These are phyloP conservation scores for Lentinula boryana DNA, from an alignment of 768 basidiomycete genomes.

Conservation along the genomic window DNA sequence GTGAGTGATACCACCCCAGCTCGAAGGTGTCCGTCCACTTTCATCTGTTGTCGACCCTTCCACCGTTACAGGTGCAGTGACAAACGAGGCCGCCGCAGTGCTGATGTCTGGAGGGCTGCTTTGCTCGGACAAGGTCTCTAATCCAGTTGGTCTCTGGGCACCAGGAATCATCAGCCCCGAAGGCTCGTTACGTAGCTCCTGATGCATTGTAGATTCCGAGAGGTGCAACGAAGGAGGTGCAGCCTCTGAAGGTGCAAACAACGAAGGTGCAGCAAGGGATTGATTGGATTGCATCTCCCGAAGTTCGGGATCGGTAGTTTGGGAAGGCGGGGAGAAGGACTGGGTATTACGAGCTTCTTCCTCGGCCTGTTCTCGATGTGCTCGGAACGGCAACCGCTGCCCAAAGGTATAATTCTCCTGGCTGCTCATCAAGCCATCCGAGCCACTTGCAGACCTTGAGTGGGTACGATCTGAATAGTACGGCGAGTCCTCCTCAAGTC, in stretches of 20 bases:
- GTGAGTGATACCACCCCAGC: slow-evolving; percentile 39
- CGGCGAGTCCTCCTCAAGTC: slow-evolving; percentile 50
- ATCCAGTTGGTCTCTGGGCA: slow-evolving; percentile 4
- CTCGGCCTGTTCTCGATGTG: slow-evolving; percentile 20
- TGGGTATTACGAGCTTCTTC: background rate
- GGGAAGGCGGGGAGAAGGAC: background rate
- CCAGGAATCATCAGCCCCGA: slow-evolving; percentile 20
- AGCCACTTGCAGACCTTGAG: slow-evolving; percentile 46
- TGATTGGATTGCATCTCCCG: slow-evolving; percentile 3
- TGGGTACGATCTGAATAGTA: slow-evolving; percentile 34
- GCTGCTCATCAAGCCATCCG: slow-evolving; percentile 40
- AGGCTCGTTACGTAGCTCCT: slow-evolving; percentile 5
- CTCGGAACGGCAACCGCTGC: slow-evolving; percentile 40
- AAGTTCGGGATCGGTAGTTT: background rate
- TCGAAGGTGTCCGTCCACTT: slow-evolving; percentile 38
- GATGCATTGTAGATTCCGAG: slow-evolving; percentile 15
- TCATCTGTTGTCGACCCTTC: slow-evolving; percentile 47
- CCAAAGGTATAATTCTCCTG: slow-evolving; percentile 77
- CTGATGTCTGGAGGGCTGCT: slow-evolving; percentile 57
- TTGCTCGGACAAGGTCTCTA: slow-evolving; percentile 14
- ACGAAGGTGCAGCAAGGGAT: slow-evolving; percentile 8
- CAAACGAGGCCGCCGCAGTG: slow-evolving; percentile 62
- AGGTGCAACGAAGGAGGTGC: slow-evolving; percentile 8
- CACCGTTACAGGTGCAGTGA: slow-evolving; percentile 59
- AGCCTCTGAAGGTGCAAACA: background rate